These are phyloP conservation scores for Starmerella scarabaei DNA, from an alignment of 805 yeast species.

Conservation along the genomic window DNA sequence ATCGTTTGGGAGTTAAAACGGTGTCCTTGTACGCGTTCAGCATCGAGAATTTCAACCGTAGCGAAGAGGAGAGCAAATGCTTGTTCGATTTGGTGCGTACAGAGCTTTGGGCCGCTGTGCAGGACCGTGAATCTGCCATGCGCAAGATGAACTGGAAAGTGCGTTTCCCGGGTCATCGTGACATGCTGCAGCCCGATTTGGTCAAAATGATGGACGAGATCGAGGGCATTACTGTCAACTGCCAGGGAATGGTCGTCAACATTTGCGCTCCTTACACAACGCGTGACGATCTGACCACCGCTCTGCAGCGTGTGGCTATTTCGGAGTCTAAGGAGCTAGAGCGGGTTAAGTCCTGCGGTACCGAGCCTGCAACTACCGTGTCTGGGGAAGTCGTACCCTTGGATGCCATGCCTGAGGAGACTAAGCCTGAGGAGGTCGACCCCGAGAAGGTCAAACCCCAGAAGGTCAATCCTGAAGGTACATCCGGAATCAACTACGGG, in stretches of 20 bases:
- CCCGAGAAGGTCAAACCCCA: not conserved
- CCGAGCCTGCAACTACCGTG: too few relatives aligned
- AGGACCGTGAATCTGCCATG: slow-evolving; percentile 14
- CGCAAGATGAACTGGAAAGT: slow-evolving; percentile 53
- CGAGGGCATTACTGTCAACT: slow-evolving; percentile 47
- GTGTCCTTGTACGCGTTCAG: slow-evolving; percentile 92
- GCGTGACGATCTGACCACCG: slow-evolving; percentile 67
- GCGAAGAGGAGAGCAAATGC: slow-evolving; percentile 63
- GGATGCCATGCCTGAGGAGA: not conserved
- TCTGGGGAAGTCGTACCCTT: too few relatives aligned
- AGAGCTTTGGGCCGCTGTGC: slow-evolving; percentile 22
- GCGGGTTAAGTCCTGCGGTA: not conserved
- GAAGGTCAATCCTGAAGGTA: not conserved
- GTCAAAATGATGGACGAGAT: slow-evolving; percentile 47
- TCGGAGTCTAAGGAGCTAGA: not conserved
- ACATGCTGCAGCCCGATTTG: slow-evolving; percentile 59
- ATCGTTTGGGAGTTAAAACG: slow-evolving; percentile 62
- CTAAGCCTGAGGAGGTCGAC: not conserved
- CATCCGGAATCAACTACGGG: too few relatives aligned
- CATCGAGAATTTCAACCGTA: slow-evolving; percentile 85
- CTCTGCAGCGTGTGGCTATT: slow-evolving; percentile 30
- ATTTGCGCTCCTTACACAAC: slow-evolving; percentile 89
- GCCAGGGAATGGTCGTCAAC: slow-evolving; percentile 30
- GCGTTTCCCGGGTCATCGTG: slow-evolving; percentile 61
- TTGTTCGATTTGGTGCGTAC: slow-evolving; percentile 27